These are phyloP conservation scores for Arabidopsis lyrata DNA, from an alignment of 441 rosid genomes.

Conservation along the genomic window DNA sequence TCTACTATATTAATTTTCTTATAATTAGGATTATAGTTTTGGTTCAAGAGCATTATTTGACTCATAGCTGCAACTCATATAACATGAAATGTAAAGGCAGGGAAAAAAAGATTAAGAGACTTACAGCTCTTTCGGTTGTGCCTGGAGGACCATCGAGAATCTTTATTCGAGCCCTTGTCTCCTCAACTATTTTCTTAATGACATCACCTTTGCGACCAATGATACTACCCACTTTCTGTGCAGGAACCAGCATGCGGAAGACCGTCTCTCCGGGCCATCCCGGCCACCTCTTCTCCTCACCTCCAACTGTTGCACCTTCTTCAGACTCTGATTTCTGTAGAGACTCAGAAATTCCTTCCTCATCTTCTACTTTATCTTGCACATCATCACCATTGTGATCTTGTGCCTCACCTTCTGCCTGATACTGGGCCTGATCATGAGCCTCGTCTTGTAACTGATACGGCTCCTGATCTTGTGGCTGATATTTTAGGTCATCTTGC, in stretches of 20 bases:
- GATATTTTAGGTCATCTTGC: slow-evolving; percentile 44
- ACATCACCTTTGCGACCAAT: slow-evolving; percentile 99
- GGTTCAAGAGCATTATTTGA: slow-evolving; percentile 17
- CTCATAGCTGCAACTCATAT: slow-evolving; percentile 27
- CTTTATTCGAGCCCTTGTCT: slow-evolving; percentile 97
- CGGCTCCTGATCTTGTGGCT: slow-evolving; percentile 43
- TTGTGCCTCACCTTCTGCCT: slow-evolving; percentile 39
- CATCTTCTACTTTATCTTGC: slow-evolving; percentile 43
- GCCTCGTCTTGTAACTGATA: slow-evolving; percentile 41
- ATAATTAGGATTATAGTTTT: slow-evolving; percentile 16
- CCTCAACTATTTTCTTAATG: slow-evolving; percentile 96
- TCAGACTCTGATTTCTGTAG: slow-evolving; percentile 56
- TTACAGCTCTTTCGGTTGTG: slow-evolving; percentile 96
- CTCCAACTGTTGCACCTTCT: slow-evolving; percentile 53
- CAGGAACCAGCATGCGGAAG: slow-evolving; percentile 98
- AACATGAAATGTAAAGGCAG: slow-evolving; percentile 29
- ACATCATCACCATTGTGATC: slow-evolving; percentile 47
- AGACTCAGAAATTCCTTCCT: slow-evolving; percentile 52
- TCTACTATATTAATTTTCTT: slow-evolving; percentile 19
- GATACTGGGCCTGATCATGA: slow-evolving; percentile 46
- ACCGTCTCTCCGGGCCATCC: slow-evolving; percentile 99
- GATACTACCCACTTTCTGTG: slow-evolving; percentile 96
- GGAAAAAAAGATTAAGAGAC: slow-evolving; percentile 47
- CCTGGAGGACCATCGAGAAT: slow-evolving; percentile 99
- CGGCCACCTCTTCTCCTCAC: slow-evolving; percentile 92